Percentiles rank a stretch among this genome's conserved stretches.
phyloP scores from a whole-genome alignment of 305 asterid genomes.

The Fraxinus dipetala region DNA sequence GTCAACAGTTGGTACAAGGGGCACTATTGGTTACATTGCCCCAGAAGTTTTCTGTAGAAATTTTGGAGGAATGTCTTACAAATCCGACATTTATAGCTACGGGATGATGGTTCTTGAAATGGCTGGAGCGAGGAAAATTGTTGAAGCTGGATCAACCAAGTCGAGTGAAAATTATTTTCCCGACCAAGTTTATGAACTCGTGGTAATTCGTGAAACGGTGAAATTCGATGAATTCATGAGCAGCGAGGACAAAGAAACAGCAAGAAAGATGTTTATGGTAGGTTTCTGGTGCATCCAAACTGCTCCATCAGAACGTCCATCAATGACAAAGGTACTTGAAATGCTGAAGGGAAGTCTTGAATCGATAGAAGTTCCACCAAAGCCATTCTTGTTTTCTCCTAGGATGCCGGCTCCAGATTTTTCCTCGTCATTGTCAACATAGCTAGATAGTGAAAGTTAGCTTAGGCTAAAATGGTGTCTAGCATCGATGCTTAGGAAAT shows the following conservation, averaged over 20 bases:
- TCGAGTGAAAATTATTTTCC: constrained; percentile 45
- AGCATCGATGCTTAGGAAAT: not conserved
- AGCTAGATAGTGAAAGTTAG: constrained; percentile 11
- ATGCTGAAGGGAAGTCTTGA: constrained; percentile 38
- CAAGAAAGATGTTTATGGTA: constrained; percentile 31
- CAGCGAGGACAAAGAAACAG: constrained; percentile 34
- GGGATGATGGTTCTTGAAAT: constrained; percentile 68
- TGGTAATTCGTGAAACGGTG: constrained; percentile 23
- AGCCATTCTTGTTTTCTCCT: constrained; percentile 30
- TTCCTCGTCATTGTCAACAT: constrained; percentile 7
- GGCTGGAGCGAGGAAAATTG: constrained; percentile 42
- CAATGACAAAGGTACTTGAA: constrained; percentile 38
- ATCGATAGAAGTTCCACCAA: constrained; percentile 33
- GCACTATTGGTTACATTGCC: constrained; percentile 45
- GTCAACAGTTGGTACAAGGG: constrained; percentile 41
- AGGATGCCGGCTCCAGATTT: not conserved
- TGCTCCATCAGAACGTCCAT: constrained; percentile 35
- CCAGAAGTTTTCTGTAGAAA: constrained; percentile 44
- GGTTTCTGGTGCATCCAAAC: constrained; percentile 50
- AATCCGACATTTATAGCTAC: constrained; percentile 63
- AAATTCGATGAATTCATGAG: constrained; percentile 19
- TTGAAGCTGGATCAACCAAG: constrained; percentile 15
- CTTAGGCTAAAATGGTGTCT: not conserved
- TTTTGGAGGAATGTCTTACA: constrained; percentile 51
- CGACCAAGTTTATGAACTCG: constrained; percentile 43